Evolutionary conservation across 345 rosid species (phyloP).

Genomic region (Combretum micranthum): DNA sequence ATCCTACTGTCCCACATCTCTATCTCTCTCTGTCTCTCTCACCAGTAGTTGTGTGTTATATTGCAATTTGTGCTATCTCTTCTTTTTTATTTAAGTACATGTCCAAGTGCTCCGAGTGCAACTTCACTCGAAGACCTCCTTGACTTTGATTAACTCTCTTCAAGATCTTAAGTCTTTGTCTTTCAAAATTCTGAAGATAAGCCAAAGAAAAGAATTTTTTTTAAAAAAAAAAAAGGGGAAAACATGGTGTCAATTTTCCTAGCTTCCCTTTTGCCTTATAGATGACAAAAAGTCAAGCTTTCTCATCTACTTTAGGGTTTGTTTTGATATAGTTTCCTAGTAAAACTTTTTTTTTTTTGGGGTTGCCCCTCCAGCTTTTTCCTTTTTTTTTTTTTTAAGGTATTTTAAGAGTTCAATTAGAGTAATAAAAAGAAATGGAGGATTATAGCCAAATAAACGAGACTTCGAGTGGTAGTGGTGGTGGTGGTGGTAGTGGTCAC

Average conservation of each 20-base stretch:
- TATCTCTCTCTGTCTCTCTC: constrained; percentile 12
- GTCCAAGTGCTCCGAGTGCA: constrained; percentile 34
- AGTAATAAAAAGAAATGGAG: constrained; percentile 39
- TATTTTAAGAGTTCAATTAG: constrained; percentile 15
- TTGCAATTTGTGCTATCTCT: constrained; percentile 10
- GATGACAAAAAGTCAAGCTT: no score
- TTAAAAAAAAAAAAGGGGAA: neutral
- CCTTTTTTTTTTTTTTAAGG: neutral
- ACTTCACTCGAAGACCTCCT: constrained; percentile 41
- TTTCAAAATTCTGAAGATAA: neutral
- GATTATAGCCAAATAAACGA: constrained; percentile 60
- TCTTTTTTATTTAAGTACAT: constrained; percentile 20
- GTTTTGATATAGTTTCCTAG: no score
- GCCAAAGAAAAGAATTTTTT: no score
- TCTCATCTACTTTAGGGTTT: no score
- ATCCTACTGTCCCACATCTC: neutral
- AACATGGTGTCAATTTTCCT: neutral
- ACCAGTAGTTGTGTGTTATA: constrained; percentile 3
- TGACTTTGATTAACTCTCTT: constrained; percentile 1
- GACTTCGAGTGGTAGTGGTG: constrained; percentile 10
- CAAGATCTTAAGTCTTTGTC: constrained; percentile 8
- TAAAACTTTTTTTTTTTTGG: neutral
- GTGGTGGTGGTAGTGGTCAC: constrained; percentile 5
- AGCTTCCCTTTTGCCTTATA: no score
- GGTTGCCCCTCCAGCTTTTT: neutral